A percentile compares a stretch with the other conserved stretches of the same genome.
These are phyloP conservation scores for Candida ulmi DNA, from an alignment of 805 yeast genomes.

Conservation along the genomic window DNA sequence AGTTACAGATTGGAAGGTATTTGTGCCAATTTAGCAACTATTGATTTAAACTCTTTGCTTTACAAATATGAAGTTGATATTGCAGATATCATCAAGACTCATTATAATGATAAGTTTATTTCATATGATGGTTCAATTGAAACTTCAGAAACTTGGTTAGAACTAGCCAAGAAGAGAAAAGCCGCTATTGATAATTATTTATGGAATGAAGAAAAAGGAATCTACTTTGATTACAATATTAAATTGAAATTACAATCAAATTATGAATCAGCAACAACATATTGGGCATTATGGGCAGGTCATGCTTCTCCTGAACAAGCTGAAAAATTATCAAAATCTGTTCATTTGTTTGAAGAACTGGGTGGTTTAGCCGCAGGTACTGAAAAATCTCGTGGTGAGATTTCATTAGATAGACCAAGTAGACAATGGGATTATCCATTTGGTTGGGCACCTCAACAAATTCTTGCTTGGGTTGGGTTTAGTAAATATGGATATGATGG, in stretches of 20 bases:
- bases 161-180: constrained; percentile 51
- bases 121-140: constrained; percentile 36
- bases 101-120: constrained; percentile 45
- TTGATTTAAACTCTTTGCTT: constrained; percentile 79
- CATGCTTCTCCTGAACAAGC: constrained; percentile 69
- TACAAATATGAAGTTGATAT: constrained; percentile 90
- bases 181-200: constrained; percentile 55
- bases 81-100: constrained; percentile 50
- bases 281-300: constrained; percentile 91
- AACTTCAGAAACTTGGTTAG: constrained; percentile 53
- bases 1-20: constrained; percentile 83
- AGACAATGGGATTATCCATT: constrained; percentile 98
- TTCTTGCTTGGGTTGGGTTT: constrained; percentile 88
- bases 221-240: constrained; percentile 81
- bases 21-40: constrained; percentile 85
- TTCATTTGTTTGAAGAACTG: constrained; percentile 69
- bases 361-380: constrained; percentile 93
- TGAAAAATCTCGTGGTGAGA: constrained; percentile 61
- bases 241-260: constrained; percentile 46
- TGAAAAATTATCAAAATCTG: constrained; percentile 46
- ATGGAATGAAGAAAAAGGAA: constrained; percentile 78
- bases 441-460: constrained; percentile 99
- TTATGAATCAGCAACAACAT: constrained; percentile 83
- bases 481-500: constrained; percentile 61
- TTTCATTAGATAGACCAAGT: constrained; percentile 68